Evolutionary conservation across 1,139 yeast genomes (phyloP).

Genomic region (Magnusiomyces fungicola): DNA sequence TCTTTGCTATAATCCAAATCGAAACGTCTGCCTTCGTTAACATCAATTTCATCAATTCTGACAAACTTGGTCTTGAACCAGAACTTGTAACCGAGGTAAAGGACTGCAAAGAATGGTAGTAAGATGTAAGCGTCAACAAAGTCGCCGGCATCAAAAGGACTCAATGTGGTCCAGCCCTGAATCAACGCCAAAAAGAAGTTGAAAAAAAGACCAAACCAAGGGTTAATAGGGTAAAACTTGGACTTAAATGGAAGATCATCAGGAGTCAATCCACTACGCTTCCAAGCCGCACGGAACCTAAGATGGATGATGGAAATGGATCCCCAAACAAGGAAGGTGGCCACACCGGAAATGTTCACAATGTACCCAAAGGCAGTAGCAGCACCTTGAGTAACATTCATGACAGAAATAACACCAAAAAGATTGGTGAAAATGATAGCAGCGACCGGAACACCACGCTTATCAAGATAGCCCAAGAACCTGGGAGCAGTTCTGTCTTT

Average conservation of each 20-base stretch:
- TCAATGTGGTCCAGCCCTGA: constrained; percentile 62
- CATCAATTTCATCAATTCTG: constrained; percentile 39
- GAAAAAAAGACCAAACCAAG: constrained; percentile 43
- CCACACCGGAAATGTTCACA: constrained; percentile 63
- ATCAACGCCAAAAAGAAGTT: constrained; percentile 51
- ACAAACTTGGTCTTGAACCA: constrained; percentile 40
- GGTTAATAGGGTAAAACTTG: constrained; percentile 46
- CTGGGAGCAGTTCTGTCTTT: constrained; percentile 56
- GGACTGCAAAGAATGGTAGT: constrained; percentile 47
- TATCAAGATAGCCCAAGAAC: constrained; percentile 46
- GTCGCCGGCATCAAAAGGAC: constrained; percentile 51
- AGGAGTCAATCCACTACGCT: constrained; percentile 39
- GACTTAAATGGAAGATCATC: constrained; percentile 50
- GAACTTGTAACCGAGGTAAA: constrained; percentile 38
- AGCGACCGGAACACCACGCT: constrained; percentile 53
- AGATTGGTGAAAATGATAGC: constrained; percentile 40
- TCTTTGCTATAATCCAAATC: constrained; percentile 23
- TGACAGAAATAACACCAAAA: constrained; percentile 47
- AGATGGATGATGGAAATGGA: constrained; percentile 45
- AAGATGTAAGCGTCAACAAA: constrained; percentile 62
- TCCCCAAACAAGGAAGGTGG: constrained; percentile 47
- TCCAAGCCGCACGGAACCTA: constrained; percentile 47
- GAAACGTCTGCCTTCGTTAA: constrained; percentile 34
- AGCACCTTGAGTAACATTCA: constrained; percentile 61
- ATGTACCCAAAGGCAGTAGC: constrained; percentile 77